Conservation (phyloP, 176 grass and related monocot species). For the Calamus simplicifolius region DNA sequence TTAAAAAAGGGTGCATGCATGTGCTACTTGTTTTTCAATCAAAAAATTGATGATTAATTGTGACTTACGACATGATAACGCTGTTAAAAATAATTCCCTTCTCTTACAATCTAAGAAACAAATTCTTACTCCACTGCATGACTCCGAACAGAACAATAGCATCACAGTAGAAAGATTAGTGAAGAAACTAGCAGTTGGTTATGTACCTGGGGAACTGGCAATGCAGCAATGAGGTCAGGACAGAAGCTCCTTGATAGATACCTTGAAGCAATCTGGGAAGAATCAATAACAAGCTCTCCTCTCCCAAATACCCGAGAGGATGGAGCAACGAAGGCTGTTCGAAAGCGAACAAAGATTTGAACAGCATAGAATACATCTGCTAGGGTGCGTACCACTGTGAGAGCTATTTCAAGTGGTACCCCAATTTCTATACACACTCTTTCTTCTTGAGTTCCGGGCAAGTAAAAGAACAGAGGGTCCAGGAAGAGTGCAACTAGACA, state of each 20-base stretch:
- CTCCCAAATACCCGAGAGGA: slow-evolving; percentile 86
- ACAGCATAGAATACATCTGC: slow-evolving; percentile 65
- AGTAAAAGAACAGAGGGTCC: slow-evolving; percentile 86
- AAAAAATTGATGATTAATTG: no score
- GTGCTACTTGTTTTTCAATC: no score
- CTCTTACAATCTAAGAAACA: no score
- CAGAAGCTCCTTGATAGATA: slow-evolving; percentile 57
- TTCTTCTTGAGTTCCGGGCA: slow-evolving; percentile 42
- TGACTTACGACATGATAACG: no score
- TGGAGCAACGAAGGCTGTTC: slow-evolving; percentile 83
- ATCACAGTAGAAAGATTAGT: no score
- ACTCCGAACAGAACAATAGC: no score
- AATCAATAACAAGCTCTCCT: slow-evolving; percentile 83
- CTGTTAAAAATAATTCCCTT: no score
- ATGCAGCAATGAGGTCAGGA: slow-evolving; percentile 62
- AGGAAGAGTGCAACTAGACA: slow-evolving; percentile 74
- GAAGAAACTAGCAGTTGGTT: not conserved
- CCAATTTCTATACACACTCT: slow-evolving; percentile 49
- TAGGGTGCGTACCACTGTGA: slow-evolving; percentile 56
- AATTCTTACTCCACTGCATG: no score
- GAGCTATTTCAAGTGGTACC: slow-evolving; percentile 29
- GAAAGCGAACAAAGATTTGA: slow-evolving; percentile 74
- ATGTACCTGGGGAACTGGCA: slow-evolving; percentile 86
- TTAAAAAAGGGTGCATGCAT: no score
- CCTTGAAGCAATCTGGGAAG: slow-evolving; percentile 60